Conservation (phyloP, 176 grass and related monocot genomes). For the Eleusine indica region DNA sequence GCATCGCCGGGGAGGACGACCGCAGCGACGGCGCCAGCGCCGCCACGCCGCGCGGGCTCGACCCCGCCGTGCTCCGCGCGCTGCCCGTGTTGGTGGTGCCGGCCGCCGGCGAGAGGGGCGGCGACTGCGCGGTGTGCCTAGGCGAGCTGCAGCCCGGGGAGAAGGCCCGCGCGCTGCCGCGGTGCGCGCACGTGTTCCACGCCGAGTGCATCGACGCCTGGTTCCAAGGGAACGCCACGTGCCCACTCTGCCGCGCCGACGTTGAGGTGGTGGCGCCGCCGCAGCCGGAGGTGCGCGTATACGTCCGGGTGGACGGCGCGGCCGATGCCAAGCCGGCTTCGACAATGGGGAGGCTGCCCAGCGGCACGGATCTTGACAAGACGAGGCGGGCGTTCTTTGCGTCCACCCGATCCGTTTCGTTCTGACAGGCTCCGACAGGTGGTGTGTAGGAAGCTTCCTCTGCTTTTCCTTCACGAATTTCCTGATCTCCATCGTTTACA, state of each 20-base stretch:
- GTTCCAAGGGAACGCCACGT: slow-evolving; percentile 61
- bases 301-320: neutral
- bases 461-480: neutral
- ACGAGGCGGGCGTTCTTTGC: slow-evolving; percentile 34
- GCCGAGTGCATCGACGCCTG: slow-evolving; percentile 69
- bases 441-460: neutral
- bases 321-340: neutral
- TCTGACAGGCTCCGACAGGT: neutral
- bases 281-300: too few species aligned
- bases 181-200: slow-evolving; percentile 68
- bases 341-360: slow-evolving; percentile 44
- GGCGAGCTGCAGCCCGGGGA: slow-evolving; percentile 50
- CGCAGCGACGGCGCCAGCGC: neutral
- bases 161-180: slow-evolving; percentile 52
- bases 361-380: slow-evolving; percentile 39
- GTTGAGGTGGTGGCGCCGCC: neutral
- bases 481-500: neutral
- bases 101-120: neutral
- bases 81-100: slow-evolving; percentile 47
- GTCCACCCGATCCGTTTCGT: slow-evolving; percentile 10
- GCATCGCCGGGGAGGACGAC: slow-evolving; percentile 15
- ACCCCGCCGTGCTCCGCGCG: slow-evolving; percentile 44
- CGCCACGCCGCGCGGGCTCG: slow-evolving; percentile 39
- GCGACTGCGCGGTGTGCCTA: slow-evolving; percentile 66
- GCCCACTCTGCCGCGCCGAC: slow-evolving; percentile 65